These are phyloP conservation scores for Candida tetrigidarum DNA, from an alignment of 1,139 yeast species.

Conservation along the genomic window DNA sequence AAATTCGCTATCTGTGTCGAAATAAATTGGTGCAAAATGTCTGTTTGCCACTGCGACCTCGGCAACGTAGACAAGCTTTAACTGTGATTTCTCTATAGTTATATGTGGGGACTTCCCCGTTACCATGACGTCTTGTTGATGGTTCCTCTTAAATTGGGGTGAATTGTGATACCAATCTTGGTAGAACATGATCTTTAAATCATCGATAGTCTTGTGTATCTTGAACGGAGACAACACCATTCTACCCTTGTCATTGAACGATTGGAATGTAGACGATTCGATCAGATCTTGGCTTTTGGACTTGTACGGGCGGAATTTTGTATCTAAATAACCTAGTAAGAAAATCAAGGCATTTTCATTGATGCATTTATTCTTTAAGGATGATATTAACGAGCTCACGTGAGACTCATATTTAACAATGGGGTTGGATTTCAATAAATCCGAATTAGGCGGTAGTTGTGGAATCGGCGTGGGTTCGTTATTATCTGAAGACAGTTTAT, in stretches of 20 bases:
- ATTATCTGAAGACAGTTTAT: slow-evolving; percentile 13
- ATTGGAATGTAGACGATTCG: slow-evolving; percentile 11
- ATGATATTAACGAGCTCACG: slow-evolving; percentile 28
- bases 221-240: slow-evolving; percentile 24
- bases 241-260: slow-evolving; percentile 20
- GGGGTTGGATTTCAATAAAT: slow-evolving; percentile 37
- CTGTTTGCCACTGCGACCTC: slow-evolving; percentile 21
- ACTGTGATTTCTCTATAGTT: slow-evolving; percentile 16
- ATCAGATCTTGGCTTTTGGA: slow-evolving; percentile 6
- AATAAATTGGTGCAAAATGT: slow-evolving; percentile 23
- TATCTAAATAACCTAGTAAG: slow-evolving; percentile 37
- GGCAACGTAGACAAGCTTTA: slow-evolving; percentile 27
- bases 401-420: slow-evolving; percentile 36
- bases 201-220: slow-evolving; percentile 20
- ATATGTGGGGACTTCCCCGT: neutral
- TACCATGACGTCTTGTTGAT: neutral
- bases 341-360: slow-evolving; percentile 31
- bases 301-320: slow-evolving; percentile 25
- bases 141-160: slow-evolving; percentile 23
- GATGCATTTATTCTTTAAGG: slow-evolving; percentile 29
- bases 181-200: slow-evolving; percentile 33
- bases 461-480: slow-evolving; percentile 23
- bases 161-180: slow-evolving; percentile 42
- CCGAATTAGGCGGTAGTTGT: slow-evolving; percentile 36
- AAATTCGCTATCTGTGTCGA: slow-evolving; percentile 25